Conservation (phyloP, 2,329 filamentous ascomycete species). For the Juglanconis oblonga region DNA sequence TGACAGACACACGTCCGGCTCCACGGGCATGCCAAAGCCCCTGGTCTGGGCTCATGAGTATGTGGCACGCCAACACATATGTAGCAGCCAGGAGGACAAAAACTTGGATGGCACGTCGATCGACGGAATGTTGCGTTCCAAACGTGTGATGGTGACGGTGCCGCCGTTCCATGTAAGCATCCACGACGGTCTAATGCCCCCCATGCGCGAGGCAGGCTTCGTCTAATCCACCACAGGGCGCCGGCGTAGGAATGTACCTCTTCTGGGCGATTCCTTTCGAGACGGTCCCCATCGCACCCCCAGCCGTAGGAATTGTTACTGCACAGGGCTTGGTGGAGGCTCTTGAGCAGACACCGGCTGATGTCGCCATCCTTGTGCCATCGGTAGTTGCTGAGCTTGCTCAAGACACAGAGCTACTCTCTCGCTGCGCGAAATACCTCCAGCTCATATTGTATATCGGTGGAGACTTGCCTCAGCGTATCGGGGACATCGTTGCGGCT, state of each 20-base stretch:
- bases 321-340: conserved; percentile 27
- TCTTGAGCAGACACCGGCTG: conserved; percentile 27
- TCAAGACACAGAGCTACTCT: background rate
- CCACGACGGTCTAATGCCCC: no score
- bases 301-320: conserved; percentile 23
- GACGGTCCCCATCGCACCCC: conserved; percentile 23
- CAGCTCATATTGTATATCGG: conserved; percentile 7
- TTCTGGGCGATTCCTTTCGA: conserved; percentile 27
- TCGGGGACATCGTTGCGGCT: conserved; percentile 3
- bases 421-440: background rate
- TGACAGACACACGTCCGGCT: conserved; percentile 29
- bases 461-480: conserved; percentile 4
- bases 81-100: background rate
- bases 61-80: conserved; percentile 17
- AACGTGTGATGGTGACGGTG: conserved; percentile 30
- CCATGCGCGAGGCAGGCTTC: no score
- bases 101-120: conserved; percentile 18
- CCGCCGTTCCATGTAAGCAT: conserved; percentile 33
- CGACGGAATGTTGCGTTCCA: conserved; percentile 22
- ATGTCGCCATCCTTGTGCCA: conserved; percentile 31
- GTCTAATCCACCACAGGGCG: conserved; percentile 20
- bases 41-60: conserved; percentile 27
- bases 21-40: conserved; percentile 30
- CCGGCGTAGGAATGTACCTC: conserved; percentile 23
- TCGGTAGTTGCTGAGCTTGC: conserved; percentile 33